A percentile compares a stretch with the other conserved stretches of the same genome.
phyloP scores from a whole-genome alignment of 2,329 filamentous ascomycete species.

The Exutisphaerella laricina region DNA sequence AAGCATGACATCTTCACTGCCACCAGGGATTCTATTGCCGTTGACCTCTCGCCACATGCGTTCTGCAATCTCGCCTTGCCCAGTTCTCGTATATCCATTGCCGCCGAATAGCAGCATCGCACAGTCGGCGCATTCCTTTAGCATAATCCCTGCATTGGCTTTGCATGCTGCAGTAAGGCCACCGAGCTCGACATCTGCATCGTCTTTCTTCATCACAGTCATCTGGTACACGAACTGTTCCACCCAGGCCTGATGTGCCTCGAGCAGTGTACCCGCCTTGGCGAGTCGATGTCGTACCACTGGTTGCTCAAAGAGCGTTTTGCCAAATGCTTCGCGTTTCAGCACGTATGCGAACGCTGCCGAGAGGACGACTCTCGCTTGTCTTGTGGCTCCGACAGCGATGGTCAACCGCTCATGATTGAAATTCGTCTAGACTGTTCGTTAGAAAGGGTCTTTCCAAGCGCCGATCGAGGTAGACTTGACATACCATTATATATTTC shows the following conservation, averaged over 20 bases:
- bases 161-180: slow-evolving; percentile 68
- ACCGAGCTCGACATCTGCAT: slow-evolving; percentile 60
- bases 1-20: slow-evolving; percentile 67
- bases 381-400: slow-evolving; percentile 57
- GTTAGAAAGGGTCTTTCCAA: no score
- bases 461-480: no score
- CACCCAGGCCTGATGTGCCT: slow-evolving; percentile 66
- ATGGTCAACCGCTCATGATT: slow-evolving; percentile 70
- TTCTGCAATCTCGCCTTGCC: slow-evolving; percentile 66
- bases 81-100: slow-evolving; percentile 58
- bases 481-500: slow-evolving; percentile 54
- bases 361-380: slow-evolving; percentile 55
- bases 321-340: slow-evolving; percentile 63
- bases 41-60: slow-evolving; percentile 46
- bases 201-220: slow-evolving; percentile 53
- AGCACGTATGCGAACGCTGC: slow-evolving; percentile 58
- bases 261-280: slow-evolving; percentile 62
- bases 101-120: slow-evolving; percentile 69
- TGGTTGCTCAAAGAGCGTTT: slow-evolving; percentile 65
- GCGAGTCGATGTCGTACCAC: slow-evolving; percentile 69
- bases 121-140: slow-evolving; percentile 65
- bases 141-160: slow-evolving; percentile 64
- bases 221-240: slow-evolving; percentile 66
- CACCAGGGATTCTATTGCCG: slow-evolving; percentile 43
- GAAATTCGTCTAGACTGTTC: no score